Evolutionary conservation across 2,329 filamentous ascomycete species (phyloP), one percentile per base, ranked within the genome.

Genomic region (Pseudogymnoascus sp.): DNA sequence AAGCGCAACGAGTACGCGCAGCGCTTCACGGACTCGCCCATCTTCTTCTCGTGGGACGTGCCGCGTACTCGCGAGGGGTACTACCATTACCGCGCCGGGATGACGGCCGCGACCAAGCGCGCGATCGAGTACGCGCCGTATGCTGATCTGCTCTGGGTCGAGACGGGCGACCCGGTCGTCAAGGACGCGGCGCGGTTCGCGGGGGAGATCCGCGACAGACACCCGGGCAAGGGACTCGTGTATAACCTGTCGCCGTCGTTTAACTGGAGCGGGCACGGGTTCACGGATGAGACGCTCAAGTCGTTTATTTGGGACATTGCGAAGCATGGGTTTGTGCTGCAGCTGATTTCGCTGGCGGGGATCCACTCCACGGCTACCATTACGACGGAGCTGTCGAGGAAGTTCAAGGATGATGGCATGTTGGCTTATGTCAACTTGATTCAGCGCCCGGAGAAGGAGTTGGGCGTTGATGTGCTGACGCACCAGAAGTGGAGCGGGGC

Each of bases 181-280:
- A 76, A 84, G 61, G 90, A 96, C 36, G 91, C 91, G 0, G 80
- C 83, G 3, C 80, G 82, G 61, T 91, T 99, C 61, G 90, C 90
- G 11, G 82, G 83, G 10, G 84, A 91, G 54, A 95, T 99, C 66
- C 86, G 89, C 63, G 77, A 79, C 0, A 79, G 77, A 3, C 80
- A 85, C 70, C 91, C 92, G 0, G 86, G 85, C 66, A 97, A 97
- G 83, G 89, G 90, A 37, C 83, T 99, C 23, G 93, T 97, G 0
- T 99, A 99, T 79, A 99, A 99, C 78, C 83, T 99, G 1, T 93
- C 88, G 4, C 95, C 95, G 0, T 96, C 91, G 7, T 99, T 99
- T 83, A 97, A 99, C 81, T 99, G 95, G 95, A 95, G 96, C 86
- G 86, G 86, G 10, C 93, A 97, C 74, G 95, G 93, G 31, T 99